These are phyloP conservation scores for Abrus precatorius DNA, from an alignment of 306 rosid species.

Conservation along the genomic window DNA sequence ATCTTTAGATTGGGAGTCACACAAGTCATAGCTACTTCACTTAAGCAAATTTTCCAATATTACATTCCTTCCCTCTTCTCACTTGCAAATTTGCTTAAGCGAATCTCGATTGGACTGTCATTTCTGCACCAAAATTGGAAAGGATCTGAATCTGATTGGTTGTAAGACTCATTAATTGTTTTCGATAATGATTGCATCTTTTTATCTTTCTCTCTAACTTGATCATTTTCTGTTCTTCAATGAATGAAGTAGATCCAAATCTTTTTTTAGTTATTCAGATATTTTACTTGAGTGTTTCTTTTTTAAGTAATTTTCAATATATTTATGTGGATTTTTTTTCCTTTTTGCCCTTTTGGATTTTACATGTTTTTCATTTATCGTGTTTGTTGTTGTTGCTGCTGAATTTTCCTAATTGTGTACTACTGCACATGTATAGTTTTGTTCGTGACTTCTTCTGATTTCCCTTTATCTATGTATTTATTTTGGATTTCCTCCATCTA, in stretches of 20 bases:
- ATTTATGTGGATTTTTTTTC: neutral
- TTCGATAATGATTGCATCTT: too few relatives aligned
- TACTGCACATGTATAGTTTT: neutral
- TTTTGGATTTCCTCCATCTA: slow-evolving; percentile 38
- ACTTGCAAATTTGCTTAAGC: too few relatives aligned
- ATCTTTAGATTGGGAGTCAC: slow-evolving; percentile 87
- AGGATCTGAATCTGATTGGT: too few relatives aligned
- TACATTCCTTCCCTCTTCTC: too few relatives aligned
- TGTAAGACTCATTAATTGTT: too few relatives aligned
- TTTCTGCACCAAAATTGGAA: too few relatives aligned
- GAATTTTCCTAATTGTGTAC: slow-evolving; percentile 1
- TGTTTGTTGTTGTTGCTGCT: slow-evolving; percentile 12
- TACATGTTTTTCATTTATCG: neutral
- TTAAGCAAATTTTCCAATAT: too few relatives aligned
- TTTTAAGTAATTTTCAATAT: slow-evolving; percentile 1
- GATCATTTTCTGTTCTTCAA: too few relatives aligned
- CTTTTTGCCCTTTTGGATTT: slow-evolving; percentile 11
- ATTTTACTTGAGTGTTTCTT: slow-evolving; percentile 8
- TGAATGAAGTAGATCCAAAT: too few relatives aligned
- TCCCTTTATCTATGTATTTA: neutral
- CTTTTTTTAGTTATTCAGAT: slow-evolving; percentile 3
- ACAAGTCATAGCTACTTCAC: slow-evolving; percentile 55
- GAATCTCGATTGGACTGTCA: too few relatives aligned
- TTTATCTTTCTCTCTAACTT: too few relatives aligned
- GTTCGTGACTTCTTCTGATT: slow-evolving; percentile 10